Conservation (phyloP, 352 stramenopile species). For the Pythium vanterpoolii region DNA sequence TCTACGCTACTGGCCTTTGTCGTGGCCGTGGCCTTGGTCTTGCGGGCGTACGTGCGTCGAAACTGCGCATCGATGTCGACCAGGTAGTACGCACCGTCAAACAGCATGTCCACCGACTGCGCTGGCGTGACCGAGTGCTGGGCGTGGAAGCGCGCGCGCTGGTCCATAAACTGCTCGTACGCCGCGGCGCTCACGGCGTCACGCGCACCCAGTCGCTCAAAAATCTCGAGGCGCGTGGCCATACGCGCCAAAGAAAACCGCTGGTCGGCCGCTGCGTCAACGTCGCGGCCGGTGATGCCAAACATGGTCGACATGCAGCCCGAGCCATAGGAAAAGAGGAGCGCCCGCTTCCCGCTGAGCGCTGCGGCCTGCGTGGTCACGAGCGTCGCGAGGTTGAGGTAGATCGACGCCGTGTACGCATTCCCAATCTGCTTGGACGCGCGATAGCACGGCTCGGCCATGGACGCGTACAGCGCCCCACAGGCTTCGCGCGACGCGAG, state of each 20-base stretch:
- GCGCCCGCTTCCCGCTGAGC: slow-evolving; percentile 71
- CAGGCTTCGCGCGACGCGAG: slow-evolving; percentile 78
- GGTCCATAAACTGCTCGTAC: slow-evolving; percentile 90
- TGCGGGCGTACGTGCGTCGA: slow-evolving; percentile 83
- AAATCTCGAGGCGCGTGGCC: slow-evolving; percentile 75
- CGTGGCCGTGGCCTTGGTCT: slow-evolving; percentile 12
- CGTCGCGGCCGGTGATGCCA: slow-evolving; percentile 42
- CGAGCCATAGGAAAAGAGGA: slow-evolving; percentile 97
- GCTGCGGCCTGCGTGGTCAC: slow-evolving; percentile 53
- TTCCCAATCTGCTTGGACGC: slow-evolving; percentile 93
- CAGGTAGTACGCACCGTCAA: slow-evolving; percentile 90
- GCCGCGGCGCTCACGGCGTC: slow-evolving; percentile 86
- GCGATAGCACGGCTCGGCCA: slow-evolving; percentile 82
- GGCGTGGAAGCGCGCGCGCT: slow-evolving; percentile 84
- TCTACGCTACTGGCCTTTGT: no score
- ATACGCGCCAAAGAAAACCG: slow-evolving; percentile 91
- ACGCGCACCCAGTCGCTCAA: slow-evolving; percentile 73
- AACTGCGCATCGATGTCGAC: slow-evolving; percentile 89
- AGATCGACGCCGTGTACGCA: slow-evolving; percentile 97
- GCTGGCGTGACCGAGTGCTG: slow-evolving; percentile 59
- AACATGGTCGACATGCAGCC: slow-evolving; percentile 97
- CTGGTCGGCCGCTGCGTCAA: slow-evolving; percentile 20
- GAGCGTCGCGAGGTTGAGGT: slow-evolving; percentile 94
- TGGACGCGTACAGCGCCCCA: slow-evolving; percentile 66
- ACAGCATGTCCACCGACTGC: slow-evolving; percentile 63